Evolutionary conservation across 164 flowering plant species (phyloP), one percentile per base, ranked within the genome.

Genomic region (Chloranthus sessilifolius): DNA sequence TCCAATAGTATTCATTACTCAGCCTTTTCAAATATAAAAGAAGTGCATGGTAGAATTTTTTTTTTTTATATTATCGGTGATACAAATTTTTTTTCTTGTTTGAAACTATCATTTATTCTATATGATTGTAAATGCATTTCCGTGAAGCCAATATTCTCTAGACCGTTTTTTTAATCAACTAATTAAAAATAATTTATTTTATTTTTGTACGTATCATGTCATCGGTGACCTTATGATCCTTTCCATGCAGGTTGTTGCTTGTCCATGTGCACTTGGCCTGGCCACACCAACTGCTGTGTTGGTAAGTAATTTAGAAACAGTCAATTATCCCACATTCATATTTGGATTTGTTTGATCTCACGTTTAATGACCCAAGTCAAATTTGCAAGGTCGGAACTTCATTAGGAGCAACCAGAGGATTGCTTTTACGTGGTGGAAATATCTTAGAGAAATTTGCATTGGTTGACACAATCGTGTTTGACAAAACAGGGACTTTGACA

Each of bases 231-330:
- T 44, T 25, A 1, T 26, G 25, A 6, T 44, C 54, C 27, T 40
- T 69, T 51, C 40, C 47, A 2, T 67, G 57, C 78, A 87, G 96
- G 96, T 94, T 65, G 62, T 94, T 64, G 97, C 99, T 41, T 94
- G 99, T 68, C 99, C 99, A 48, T 94, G 99, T 72, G 97, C 99
- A 33, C 96, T 94, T 63, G 99, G 99, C 51, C 69, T 94, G 52
- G 99, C 99, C 11, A 94, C 99, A 25, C 99, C 99, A 9, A 94
- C 95, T 47, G 97, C 99, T 51, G 85, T 94, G 60, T 74, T 94
- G 82, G 99, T 86, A 71, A 60, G 4, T 24, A n/a, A 22, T 43
- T 33, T 37, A 7, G n/a, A 43, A 23, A 29, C 29, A 15, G 20
- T n/a, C n/a, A 49, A 3, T 38, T 27, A 47, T 5, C 23, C 14